Evolutionary conservation across 345 rosid species (phyloP).

Genomic region (Triadica sebifera): DNA sequence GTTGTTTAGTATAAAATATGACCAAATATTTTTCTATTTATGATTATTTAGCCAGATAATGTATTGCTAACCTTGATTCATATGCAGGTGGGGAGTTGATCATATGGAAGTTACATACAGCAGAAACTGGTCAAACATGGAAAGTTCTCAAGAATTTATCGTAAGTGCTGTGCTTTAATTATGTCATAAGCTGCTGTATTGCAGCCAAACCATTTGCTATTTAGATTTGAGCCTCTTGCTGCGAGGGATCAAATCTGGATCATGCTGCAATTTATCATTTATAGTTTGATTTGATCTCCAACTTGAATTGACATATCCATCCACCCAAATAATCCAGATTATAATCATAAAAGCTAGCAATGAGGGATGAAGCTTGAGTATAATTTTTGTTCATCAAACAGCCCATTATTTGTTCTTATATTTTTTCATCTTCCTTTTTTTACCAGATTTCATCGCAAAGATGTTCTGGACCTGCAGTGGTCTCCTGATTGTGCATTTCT

Average conservation of each 20-base stretch:
- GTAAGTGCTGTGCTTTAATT: constrained; percentile 44
- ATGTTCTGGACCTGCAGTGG: constrained; percentile 91
- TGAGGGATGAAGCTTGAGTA: not conserved
- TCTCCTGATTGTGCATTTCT: constrained; percentile 71
- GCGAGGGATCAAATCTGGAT: not conserved
- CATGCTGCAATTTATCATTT: not conserved
- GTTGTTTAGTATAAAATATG: not conserved
- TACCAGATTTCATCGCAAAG: constrained; percentile 87
- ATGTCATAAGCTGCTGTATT: constrained; percentile 11
- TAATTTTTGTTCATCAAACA: not conserved
- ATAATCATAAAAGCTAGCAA: not conserved
- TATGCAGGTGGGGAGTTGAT: constrained; percentile 85
- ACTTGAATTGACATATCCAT: not conserved
- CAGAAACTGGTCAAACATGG: constrained; percentile 80
- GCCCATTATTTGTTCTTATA: not conserved
- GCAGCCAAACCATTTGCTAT: not conserved
- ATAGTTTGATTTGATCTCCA: not conserved
- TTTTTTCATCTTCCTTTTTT: not conserved
- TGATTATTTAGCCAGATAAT: not conserved
- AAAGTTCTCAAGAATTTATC: constrained; percentile 73
- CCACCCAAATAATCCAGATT: not conserved
- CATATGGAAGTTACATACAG: constrained; percentile 71
- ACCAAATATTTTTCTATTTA: not conserved
- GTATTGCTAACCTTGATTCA: constrained; percentile 12
- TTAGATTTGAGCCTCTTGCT: not conserved